phyloP scores from a whole-genome alignment of 768 basidiomycete genomes.

The Suillus tomentosus region DNA sequence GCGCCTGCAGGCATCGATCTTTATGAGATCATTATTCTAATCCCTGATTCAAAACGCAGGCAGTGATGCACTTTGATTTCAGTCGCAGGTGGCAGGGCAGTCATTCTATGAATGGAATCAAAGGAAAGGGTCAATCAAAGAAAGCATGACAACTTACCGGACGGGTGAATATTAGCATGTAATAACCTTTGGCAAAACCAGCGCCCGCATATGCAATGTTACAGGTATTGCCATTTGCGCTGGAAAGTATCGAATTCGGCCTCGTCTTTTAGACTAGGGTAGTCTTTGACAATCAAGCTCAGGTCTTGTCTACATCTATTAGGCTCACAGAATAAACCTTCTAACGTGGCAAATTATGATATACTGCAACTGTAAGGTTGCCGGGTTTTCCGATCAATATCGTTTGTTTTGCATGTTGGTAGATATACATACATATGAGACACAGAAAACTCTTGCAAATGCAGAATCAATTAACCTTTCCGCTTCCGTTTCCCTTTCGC shows the following conservation, averaged over 20 bases:
- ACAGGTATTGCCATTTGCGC: conserved; percentile 83
- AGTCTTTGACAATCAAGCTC: conserved; percentile 55
- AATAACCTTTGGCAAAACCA: conserved; percentile 78
- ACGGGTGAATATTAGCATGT: conserved; percentile 76
- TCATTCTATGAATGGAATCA: conserved; percentile 44
- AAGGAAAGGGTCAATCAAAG: neutral
- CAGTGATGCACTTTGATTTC: conserved; percentile 21
- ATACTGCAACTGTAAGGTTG: neutral
- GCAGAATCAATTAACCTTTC: conserved; percentile 3
- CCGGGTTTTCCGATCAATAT: neutral
- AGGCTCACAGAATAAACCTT: neutral
- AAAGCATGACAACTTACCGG: conserved; percentile 42
- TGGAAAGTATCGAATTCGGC: conserved; percentile 70
- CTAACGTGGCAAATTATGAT: neutral
- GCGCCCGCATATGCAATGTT: conserved; percentile 71
- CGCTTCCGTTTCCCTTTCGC: conserved; percentile 21
- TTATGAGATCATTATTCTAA: conserved; percentile 7
- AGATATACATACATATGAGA: neutral
- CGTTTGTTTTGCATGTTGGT: neutral
- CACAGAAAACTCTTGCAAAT: neutral
- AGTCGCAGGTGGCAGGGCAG: conserved; percentile 51
- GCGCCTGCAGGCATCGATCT: neutral
- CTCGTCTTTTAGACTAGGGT: conserved; percentile 58
- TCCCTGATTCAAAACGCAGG: conserved; percentile 8
- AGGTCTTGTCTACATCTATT: conserved; percentile 44